Evolutionary conservation across 176 grass and related monocot genomes (phyloP), one percentile per base, ranked within the genome.

Genomic region (Phyllostachys edulis): DNA sequence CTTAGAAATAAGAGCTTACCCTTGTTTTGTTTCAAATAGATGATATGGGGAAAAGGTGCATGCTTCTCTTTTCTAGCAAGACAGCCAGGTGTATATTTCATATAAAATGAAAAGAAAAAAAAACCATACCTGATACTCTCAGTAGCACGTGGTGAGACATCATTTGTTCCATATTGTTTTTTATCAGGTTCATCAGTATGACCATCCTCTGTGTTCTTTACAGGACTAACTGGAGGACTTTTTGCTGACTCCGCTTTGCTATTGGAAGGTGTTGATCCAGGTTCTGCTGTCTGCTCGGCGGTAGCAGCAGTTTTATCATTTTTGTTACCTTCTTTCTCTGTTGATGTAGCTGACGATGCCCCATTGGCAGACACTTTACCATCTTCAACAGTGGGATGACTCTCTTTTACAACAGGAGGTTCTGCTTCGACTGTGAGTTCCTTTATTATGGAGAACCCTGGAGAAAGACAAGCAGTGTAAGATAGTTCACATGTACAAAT

Each of bases 401-500:
- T 89, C 78, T 88, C 71, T 84, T 90, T 84, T 86, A 52, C 76
- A 84, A 69, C 29, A 50, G 93, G 81, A 50, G 91, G 94, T 73
- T 96, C 93, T 41, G 89, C 77, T 94, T 96, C 97, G 39, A 99
- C 82, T n/a, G 93, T 99, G 69, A 99, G 88, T 75, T 99, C 96
- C 75, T 99, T 96, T 88, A 99, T 94, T 79, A 92, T 82, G 63
- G 87, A 79, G 86, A 99, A 99, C 0, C 96, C 96, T 99, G 79
- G 57, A 89, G 76, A 89, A 88, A 76, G 9, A 71, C 65, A 57
- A 73, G 59, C 24, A 2, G 13, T 54, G 52, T 63, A 86, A 26
- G 64, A 73, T 71, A 72, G 27, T 68, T 73, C 44, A 44, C 77
- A 86, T 67, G 49, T 76, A 55, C 7, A 34, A 69, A 37, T 73